These are phyloP conservation scores for Fusarium decemcellulare DNA, from an alignment of 2,329 filamentous ascomycete species.

Conservation along the genomic window DNA sequence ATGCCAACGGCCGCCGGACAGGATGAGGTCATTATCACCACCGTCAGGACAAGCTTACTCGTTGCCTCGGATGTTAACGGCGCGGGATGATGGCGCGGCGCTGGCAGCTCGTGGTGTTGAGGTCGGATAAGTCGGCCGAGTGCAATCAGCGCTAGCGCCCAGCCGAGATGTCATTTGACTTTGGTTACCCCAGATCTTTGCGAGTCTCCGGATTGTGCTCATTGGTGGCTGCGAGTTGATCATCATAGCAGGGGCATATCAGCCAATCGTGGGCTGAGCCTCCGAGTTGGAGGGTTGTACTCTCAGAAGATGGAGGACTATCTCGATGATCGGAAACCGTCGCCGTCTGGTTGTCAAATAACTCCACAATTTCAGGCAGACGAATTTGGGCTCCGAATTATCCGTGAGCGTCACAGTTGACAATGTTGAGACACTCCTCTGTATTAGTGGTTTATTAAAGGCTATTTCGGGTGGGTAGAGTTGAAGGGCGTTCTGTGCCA, in stretches of 20 bases:
- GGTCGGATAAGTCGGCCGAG: constrained; percentile 16
- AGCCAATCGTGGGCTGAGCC: not conserved
- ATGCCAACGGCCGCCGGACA: not conserved
- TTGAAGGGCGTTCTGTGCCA: too few relatives aligned
- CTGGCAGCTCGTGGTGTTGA: constrained; percentile 15
- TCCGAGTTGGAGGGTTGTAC: not conserved
- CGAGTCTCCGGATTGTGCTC: not conserved
- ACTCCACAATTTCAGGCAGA: not conserved
- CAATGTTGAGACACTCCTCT: not conserved
- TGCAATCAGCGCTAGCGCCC: constrained; percentile 8
- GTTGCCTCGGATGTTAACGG: not conserved
- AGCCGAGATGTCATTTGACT: not conserved
- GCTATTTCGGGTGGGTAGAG: too few relatives aligned
- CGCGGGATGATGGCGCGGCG: constrained; percentile 4
- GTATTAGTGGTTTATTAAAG: too few relatives aligned
- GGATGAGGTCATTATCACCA: constrained; percentile 4
- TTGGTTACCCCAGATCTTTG: constrained; percentile 1
- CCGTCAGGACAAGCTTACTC: constrained; percentile 8
- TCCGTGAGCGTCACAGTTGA: not conserved
- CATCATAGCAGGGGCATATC: not conserved
- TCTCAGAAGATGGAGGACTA: not conserved
- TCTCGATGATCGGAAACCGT: not conserved
- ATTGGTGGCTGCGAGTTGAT: constrained; percentile 4
- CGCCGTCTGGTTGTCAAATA: not conserved
- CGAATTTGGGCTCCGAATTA: not conserved